Base-by-base conservation (phyloP, 306 rosid species). In the Adenanthera pavonina region DNA sequence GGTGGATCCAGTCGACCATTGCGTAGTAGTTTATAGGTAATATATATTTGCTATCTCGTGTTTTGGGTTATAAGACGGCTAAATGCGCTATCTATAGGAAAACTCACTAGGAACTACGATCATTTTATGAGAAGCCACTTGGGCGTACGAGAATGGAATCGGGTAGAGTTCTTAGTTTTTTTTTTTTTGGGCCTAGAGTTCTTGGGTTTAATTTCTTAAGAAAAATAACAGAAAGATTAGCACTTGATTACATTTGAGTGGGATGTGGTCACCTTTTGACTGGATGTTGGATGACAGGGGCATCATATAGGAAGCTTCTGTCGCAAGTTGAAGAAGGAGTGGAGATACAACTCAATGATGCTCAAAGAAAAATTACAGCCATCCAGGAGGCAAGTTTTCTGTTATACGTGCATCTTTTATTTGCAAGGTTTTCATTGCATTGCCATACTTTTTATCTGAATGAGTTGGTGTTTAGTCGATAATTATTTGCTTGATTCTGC, bases 251-350 rank as follows among this genome's bases (percentile, higher is more conserved):
- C 60, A 48, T 69, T 61, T 51, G 43, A 61, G 69, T 79, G 54
- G 68, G 72, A 74, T 77, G 41, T 65, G 54, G 57, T 66, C 75
- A 70, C 69, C 34, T 76, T 72, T 72, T 74, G 57, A 79, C 66
- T 33, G 43, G 36, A 53, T 76, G 70, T 77, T 72, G 70, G 71
- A 66, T 79, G 73, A 19, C 93, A 95, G 99, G 92, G 80, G 89
- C 85, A 82, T 89, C 90, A 70, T 92, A 95, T 56, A 82, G 86
- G 57, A 93, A 91, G 89, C 92, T 89, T 85, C 84, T 95, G 35
- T 64, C 86, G 78, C 94, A 92, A 89, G 91, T 85, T 88, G 97
- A 95, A 89, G 91, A 82, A 86, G 85, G 86, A 78, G 82, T 88
- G 79, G 92, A 87, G 78, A 72, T 81, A 82, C 89, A 87, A 87